Percentiles rank a stretch among this genome's conserved stretches.
phyloP scores from a whole-genome alignment of 306 rosid species.

The Prunus dulcis region DNA sequence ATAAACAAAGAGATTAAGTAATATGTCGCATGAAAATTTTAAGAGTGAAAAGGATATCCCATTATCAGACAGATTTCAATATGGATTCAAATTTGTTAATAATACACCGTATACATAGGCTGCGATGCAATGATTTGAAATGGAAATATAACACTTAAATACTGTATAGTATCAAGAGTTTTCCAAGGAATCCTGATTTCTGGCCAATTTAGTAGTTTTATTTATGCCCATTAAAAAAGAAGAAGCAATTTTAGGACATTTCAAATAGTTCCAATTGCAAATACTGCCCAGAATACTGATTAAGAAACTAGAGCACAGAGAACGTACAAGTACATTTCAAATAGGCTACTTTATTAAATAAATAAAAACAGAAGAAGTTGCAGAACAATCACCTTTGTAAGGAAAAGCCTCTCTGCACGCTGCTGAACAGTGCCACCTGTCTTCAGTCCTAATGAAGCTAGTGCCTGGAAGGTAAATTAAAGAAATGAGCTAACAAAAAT shows the following conservation, averaged over 20 bases:
- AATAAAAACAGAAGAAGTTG: neutral
- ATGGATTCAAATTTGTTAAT: neutral
- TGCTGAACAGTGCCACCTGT: slow-evolving; percentile 91
- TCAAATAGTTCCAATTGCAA: neutral
- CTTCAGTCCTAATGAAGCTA: slow-evolving; percentile 77
- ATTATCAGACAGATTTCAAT: neutral
- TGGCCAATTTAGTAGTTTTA: neutral
- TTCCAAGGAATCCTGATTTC: neutral
- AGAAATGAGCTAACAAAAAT: slow-evolving; percentile 9
- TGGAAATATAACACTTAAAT: neutral
- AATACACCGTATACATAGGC: neutral
- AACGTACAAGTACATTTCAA: neutral
- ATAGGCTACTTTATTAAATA: neutral
- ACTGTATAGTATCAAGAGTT: too few relatives aligned
- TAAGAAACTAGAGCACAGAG: neutral
- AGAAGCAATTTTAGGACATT: neutral
- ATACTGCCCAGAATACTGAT: neutral
- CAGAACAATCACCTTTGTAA: slow-evolving; percentile 60
- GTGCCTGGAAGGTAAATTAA: slow-evolving; percentile 48
- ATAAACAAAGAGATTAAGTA: slow-evolving; percentile 19
- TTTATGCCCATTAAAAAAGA: slow-evolving; percentile 1
- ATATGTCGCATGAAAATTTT: neutral
- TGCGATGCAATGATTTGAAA: neutral
- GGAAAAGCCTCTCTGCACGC: slow-evolving; percentile 97
- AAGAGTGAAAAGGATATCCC: neutral